These are phyloP conservation scores for Sclerotinia minor DNA, from an alignment of 2,329 filamentous ascomycete genomes.

Conservation along the genomic window DNA sequence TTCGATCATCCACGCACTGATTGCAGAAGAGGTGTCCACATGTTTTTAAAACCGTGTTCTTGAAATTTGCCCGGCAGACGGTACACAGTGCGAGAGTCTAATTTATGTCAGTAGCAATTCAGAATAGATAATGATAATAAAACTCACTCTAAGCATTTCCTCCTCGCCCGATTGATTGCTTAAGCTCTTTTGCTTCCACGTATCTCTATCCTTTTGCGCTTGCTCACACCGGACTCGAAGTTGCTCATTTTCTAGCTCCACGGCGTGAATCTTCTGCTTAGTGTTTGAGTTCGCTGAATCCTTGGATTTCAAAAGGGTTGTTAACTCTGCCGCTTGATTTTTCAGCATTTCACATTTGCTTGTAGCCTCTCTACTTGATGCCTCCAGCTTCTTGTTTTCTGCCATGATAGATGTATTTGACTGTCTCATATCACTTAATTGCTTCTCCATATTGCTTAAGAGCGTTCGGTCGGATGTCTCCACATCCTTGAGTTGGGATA, in stretches of 20 bases:
- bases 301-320: conserved; percentile 70
- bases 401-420: conserved; percentile 67
- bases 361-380: conserved; percentile 66
- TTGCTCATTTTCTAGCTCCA: conserved; percentile 77
- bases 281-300: conserved; percentile 59
- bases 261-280: conserved; percentile 58
- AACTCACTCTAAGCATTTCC: conserved; percentile 80
- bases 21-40: conserved; percentile 96
- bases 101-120: conserved; percentile 41
- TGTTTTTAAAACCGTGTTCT: conserved; percentile 88
- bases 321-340: conserved; percentile 75
- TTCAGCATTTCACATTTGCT: conserved; percentile 71
- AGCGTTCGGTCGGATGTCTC: conserved; percentile 76
- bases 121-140: conserved; percentile 31
- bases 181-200: conserved; percentile 79
- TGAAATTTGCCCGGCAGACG: conserved; percentile 89
- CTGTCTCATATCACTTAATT: conserved; percentile 79
- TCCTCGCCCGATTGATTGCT: conserved; percentile 81
- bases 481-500: conserved; percentile 87
- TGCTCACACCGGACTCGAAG: conserved; percentile 76
- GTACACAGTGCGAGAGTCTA: conserved; percentile 81
- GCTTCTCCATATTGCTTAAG: conserved; percentile 85
- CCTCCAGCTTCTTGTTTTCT: conserved; percentile 75
- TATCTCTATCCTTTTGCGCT: conserved; percentile 78
- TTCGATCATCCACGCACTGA: conserved; percentile 83